Evolutionary conservation across 768 basidiomycete genomes (phyloP), one percentile per base, ranked within the genome.

Genomic region (Mycena rebaudengoi): DNA sequence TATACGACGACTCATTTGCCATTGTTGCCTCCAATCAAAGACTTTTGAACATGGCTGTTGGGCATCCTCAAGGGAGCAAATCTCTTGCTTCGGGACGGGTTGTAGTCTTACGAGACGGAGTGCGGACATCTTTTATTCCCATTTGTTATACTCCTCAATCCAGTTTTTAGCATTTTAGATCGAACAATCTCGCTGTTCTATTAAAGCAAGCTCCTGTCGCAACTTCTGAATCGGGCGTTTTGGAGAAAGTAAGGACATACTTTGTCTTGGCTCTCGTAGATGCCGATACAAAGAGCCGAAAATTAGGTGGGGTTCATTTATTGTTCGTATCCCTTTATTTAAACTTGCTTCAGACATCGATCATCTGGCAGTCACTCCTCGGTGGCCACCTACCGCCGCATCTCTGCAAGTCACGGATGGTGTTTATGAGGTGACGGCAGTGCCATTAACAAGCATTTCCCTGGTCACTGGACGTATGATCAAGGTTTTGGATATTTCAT

Each of bases 31-130:
- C 83, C 45, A 95, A 95, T 73, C 85, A 85, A 56, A 75, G 75
- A 32, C 76, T 98, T 20, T 70, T 96, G 45, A 76, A 81, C 14
- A 83, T 89, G 73, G 91, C 89, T 1, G 74, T 84, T 2, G 73
- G 75, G 20, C 84, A 90, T 60, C 82, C 85, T 26, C 88, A 89
- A 64, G 92, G 91, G 4, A 79, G 79, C 16, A 96, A 92, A 77
- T 76, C 86, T 6, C 76, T 99, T 45, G 75, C 80, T 16, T 71
- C 87, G 0, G 97, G 97, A 4, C 84, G 98, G 55, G 88, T 98
- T 20, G 87, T 99, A 3, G 75, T 99, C 33, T 78, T 99, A 33
- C 87, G 89, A 48, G 91, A 98, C 72, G 85, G 85, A 37, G 97
- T 98, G 76, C 70, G 89, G 74, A 23, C 13, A 12, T 49, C 40